phyloP scores from a whole-genome alignment of 257 asterid species.

The Eucommia ulmoides region DNA sequence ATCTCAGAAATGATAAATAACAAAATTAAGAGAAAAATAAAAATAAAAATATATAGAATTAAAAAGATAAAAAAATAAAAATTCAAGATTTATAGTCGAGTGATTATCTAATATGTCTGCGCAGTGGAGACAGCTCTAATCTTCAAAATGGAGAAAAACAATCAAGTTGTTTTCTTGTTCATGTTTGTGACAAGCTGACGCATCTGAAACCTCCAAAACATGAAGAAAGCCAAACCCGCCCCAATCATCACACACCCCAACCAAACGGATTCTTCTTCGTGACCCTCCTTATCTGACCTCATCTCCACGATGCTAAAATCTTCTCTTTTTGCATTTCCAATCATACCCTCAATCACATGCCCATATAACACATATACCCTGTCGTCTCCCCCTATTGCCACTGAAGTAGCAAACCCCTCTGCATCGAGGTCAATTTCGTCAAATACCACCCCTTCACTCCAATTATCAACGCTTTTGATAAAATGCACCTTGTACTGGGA shows the following conservation, averaged over 20 bases:
- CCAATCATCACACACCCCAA: slow-evolving; percentile 62
- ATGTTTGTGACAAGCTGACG: slow-evolving; percentile 31
- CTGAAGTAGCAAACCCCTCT: slow-evolving; percentile 56
- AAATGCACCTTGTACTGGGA: slow-evolving; percentile 38
- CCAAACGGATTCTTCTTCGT: slow-evolving; percentile 64
- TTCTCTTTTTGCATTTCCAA: slow-evolving; percentile 35
- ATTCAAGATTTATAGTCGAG: no score
- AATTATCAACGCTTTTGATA: slow-evolving; percentile 57
- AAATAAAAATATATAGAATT: no score
- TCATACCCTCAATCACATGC: slow-evolving; percentile 41
- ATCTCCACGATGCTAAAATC: slow-evolving; percentile 51
- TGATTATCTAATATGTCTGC: no score
- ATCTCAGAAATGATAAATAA: no score
- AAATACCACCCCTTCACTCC: slow-evolving; percentile 65
- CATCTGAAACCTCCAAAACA: slow-evolving; percentile 90
- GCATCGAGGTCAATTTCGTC: slow-evolving; percentile 79
- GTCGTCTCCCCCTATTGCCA: slow-evolving; percentile 45
- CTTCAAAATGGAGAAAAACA: no score
- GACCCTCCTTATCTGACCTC: slow-evolving; percentile 38
- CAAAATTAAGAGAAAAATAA: no score
- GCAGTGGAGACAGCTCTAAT: no score
- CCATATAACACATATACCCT: slow-evolving; percentile 84
- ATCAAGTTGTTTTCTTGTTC: slow-evolving; percentile 54
- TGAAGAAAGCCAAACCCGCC: slow-evolving; percentile 56
- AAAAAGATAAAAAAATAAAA: no score